Conservation (phyloP, 345 rosid genomes). For the Populus ilicifolia region DNA sequence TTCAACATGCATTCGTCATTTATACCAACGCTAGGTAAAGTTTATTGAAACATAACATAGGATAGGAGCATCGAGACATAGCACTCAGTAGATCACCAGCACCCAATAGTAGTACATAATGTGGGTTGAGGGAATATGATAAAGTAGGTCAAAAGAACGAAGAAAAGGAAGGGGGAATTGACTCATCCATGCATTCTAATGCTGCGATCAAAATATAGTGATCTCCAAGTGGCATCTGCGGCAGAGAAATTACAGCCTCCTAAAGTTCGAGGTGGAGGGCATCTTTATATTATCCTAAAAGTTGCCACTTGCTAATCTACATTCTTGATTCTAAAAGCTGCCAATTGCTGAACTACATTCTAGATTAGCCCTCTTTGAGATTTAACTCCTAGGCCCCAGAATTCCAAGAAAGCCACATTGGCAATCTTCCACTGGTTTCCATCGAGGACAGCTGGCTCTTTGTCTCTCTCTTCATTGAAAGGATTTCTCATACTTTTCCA, state of each 20-base stretch:
- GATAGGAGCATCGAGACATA: no score
- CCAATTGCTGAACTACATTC: neutral
- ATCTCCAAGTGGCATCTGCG: neutral
- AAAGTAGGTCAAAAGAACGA: no score
- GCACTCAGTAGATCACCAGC: no score
- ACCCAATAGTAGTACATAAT: no score
- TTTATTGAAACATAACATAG: no score
- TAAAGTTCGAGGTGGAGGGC: neutral
- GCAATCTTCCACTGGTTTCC: neutral
- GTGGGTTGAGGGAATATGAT: no score
- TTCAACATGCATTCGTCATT: no score
- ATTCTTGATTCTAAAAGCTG: neutral
- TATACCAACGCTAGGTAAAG: no score
- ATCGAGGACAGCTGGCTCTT: neutral
- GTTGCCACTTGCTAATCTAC: neutral
- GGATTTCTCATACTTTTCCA: slow-evolving; percentile 8
- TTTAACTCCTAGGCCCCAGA: neutral
- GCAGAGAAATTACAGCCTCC: slow-evolving; percentile 1
- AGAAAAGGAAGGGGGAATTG: no score
- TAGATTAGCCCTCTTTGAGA: neutral
- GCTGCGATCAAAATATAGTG: neutral
- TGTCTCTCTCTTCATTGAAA: neutral
- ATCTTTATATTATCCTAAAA: neutral
- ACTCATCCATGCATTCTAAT: neutral
- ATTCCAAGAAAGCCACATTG: neutral